Conservation (phyloP, 2,329 filamentous ascomycete genomes). For the Aspergillus hiratsukae region DNA sequence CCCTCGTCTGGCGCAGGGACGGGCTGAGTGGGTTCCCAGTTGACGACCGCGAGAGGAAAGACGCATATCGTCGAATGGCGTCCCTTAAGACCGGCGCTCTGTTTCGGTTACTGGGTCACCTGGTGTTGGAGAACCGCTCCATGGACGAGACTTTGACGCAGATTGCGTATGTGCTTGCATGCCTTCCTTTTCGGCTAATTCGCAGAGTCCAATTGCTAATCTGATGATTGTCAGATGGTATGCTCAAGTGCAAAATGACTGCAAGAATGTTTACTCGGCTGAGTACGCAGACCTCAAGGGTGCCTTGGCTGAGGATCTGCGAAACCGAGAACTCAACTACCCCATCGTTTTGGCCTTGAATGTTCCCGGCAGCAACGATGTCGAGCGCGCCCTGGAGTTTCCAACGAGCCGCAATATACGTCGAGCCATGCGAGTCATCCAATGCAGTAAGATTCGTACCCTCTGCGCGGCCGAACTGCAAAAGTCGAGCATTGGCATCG, state of each 20-base stretch:
- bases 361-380: too few relatives aligned
- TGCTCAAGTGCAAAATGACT: not conserved
- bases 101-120: conserved; percentile 18
- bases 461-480: too few relatives aligned
- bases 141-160: conserved; percentile 15
- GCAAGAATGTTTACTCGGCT: too few relatives aligned
- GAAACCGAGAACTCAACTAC: too few relatives aligned
- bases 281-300: too few relatives aligned
- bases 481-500: too few relatives aligned
- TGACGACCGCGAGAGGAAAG: conserved; percentile 5
- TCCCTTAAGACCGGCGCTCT: conserved; percentile 18
- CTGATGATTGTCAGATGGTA: conserved; percentile 15
- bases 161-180: conserved; percentile 11
- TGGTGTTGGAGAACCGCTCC: conserved; percentile 14
- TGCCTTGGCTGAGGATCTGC: too few relatives aligned
- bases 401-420: too few relatives aligned
- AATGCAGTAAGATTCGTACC: too few relatives aligned
- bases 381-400: too few relatives aligned
- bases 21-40: conserved; percentile 12
- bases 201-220: not conserved
- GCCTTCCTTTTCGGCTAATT: not conserved
- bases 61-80: conserved; percentile 15
- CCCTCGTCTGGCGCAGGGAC: conserved; percentile 20
- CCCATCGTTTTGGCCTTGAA: too few relatives aligned
- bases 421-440: too few relatives aligned